Base-by-base conservation (phyloP, 2,329 filamentous ascomycete species). In the Aureobasidium namibiae region DNA sequence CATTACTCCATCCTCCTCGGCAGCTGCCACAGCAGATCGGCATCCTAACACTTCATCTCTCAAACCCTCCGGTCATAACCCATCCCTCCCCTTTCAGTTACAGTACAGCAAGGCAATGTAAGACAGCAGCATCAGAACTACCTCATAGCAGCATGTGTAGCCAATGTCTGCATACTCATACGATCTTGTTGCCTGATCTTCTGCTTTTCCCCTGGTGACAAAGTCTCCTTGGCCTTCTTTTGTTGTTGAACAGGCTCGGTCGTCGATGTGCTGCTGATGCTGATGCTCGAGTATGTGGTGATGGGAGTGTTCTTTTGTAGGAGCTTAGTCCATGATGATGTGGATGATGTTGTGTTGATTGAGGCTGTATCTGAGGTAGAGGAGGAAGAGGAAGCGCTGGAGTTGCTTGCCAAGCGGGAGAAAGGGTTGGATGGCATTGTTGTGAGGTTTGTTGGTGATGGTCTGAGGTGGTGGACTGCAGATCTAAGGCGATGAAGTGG, bases 361-460 rank as follows among this genome's bases (percentile, higher is more conserved):
- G 54, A 58, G 14, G 54, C 44, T 3, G 42, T 42, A 5, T 58
- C 54, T 42, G 54, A 58, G n/a, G n/a, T n/a, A n/a, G n/a, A n/a
- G n/a, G n/a, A n/a, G n/a, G n/a, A n/a, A n/a, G n/a, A n/a, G 6
- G 33, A 34, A 7, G 36, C 39, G 21, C 29, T 23, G 1, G 54
- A 33, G n/a, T 3, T 21, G 24, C 21, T 29, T 11, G 23, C n/a
- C 10, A 49, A 26, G n/a, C 54, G 42, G 4, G 21, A 39, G 34
- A 58, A 58, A 6, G 54, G 54, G 36, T 58, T 58, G 42, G 36
- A 49, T 7, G 54, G 54, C 54, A 58, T 58, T 2, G 14, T 45
- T 57, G n/a, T 50, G 29, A 4, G 7, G 23, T 23, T 38, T 36
- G 2, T 13, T 1, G 21, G 9, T 11, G 48, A 13, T 26, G 33